phyloP scores from a whole-genome alignment of 1,139 yeast species.

The Ogataea hybrid region DNA sequence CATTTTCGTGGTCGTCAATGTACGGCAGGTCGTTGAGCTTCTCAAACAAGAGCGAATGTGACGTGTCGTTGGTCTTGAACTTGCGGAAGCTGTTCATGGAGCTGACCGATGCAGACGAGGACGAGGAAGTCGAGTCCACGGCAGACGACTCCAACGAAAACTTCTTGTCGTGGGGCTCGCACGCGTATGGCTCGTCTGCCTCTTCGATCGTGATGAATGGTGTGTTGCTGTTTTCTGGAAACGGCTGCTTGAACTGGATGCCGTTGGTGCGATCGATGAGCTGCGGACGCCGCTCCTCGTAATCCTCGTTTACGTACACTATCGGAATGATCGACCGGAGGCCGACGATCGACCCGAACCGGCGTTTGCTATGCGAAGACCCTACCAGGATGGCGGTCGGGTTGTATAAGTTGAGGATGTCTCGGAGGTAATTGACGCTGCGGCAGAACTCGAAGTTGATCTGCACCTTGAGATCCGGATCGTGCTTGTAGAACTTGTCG shows the following conservation, averaged over 20 bases:
- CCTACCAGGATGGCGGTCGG: constrained; percentile 30
- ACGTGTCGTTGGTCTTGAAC: constrained; percentile 25
- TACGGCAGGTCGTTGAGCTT: constrained; percentile 25
- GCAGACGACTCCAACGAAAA: constrained; percentile 9
- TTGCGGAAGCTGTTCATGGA: constrained; percentile 18
- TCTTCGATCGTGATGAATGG: constrained; percentile 14
- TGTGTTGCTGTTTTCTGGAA: constrained; percentile 5
- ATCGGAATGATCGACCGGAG: constrained; percentile 27
- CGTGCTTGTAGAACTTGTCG: constrained; percentile 9
- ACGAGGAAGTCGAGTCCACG: constrained; percentile 14
- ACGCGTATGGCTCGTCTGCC: constrained; percentile 3
- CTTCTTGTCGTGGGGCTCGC: constrained; percentile 4
- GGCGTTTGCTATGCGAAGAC: constrained; percentile 21
- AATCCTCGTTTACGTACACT: constrained; percentile 27
- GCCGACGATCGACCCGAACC: constrained; percentile 27
- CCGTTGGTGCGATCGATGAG: constrained; percentile 18
- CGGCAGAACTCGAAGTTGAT: constrained; percentile 30
- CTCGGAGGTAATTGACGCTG: constrained; percentile 25
- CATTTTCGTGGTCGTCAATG: constrained; percentile 17
- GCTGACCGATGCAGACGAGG: constrained; percentile 16
- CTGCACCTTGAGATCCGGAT: constrained; percentile 18
- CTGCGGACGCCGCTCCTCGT: constrained; percentile 11
- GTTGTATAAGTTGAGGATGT: constrained; percentile 26
- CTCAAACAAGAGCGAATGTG: constrained; percentile 22
- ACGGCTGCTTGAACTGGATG: constrained; percentile 25